Evolutionary conservation across 176 grass and related monocot genomes (phyloP).

Genomic region (Triticum aestivum): DNA sequence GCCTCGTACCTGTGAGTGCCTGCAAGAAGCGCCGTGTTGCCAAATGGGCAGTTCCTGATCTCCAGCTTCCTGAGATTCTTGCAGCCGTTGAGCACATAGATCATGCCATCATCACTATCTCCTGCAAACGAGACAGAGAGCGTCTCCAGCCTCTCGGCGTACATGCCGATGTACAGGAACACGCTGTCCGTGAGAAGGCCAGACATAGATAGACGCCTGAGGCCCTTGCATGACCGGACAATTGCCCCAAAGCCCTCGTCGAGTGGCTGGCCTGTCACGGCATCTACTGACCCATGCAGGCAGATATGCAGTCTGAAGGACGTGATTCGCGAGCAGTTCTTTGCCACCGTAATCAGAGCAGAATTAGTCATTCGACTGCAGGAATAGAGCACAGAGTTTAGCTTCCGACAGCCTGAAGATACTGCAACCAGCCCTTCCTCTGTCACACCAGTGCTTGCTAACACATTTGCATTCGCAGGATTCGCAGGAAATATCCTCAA

Average conservation of each 20-base stretch:
- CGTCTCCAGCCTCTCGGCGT: slow-evolving; percentile 60
- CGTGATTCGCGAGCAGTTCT: slow-evolving; percentile 48
- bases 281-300: slow-evolving; percentile 44
- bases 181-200: slow-evolving; percentile 54
- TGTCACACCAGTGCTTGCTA: slow-evolving; percentile 37
- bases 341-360: slow-evolving; percentile 52
- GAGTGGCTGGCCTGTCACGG: slow-evolving; percentile 55
- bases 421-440: slow-evolving; percentile 68
- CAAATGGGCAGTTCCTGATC: slow-evolving; percentile 66
- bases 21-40: slow-evolving; percentile 47
- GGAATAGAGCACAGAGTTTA: slow-evolving; percentile 59
- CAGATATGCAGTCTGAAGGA: slow-evolving; percentile 60
- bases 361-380: slow-evolving; percentile 70
- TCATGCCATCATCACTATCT: slow-evolving; percentile 54
- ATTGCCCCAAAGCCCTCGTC: slow-evolving; percentile 84
- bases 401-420: slow-evolving; percentile 59
- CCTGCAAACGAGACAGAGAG: slow-evolving; percentile 59
- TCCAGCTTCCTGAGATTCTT: slow-evolving; percentile 74
- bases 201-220: slow-evolving; percentile 57
- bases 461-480: slow-evolving; percentile 17
- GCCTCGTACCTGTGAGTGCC: slow-evolving; percentile 48
- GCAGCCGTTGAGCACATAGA: slow-evolving; percentile 66
- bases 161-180: slow-evolving; percentile 78
- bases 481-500: slow-evolving; percentile 54
- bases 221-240: slow-evolving; percentile 54